Base-by-base conservation (phyloP, 805 yeast genomes). In the Kazachstania kunashirensis region DNA sequence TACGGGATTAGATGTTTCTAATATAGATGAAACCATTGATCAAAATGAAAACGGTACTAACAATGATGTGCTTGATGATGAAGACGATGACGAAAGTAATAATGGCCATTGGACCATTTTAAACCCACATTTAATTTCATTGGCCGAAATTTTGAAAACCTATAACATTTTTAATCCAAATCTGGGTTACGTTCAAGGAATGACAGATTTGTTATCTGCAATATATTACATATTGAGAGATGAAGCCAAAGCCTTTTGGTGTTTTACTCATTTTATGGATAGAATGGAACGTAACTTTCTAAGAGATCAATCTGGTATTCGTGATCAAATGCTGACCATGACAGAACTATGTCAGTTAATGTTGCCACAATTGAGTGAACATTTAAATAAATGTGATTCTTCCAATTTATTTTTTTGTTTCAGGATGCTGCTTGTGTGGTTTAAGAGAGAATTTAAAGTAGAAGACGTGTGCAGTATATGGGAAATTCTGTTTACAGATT, bases 101-200 rank as follows among this genome's bases (percentile, higher is more conserved):
- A 25, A 38, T 34, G 68, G 70, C 34, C 70, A 72, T 34, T 69
- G 78, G 35, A 72, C 75, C 19, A 77, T 94, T 34, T 67, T 59
- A 29, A 92, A 92, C 55, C 79, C 84, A 9, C 86, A 92, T 57
- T 64, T 92, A 40, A 68, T 73, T 42, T 70, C 63, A 35, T 61
- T 92, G 63, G 71, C 84, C 47, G 86, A 82, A 48, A 81, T 92
- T 42, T 66, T 92, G 27, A 68, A 86, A 39, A 84, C 96, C 0
- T 89, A 81, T 52, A 89, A 92, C 56, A 86, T 83, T 57, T 71
- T 78, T 55, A 88, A 92, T 57, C 67, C 65, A 31, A 80, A 85
- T 47, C 61, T 92, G 47, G 98, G 98, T 1, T 92, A 92, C 52
- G 95, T 92, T 14, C 99, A 92, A 62, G 99, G 99, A 2, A 92